Percentiles rank a stretch among this genome's conserved stretches.
phyloP scores from a whole-genome alignment of 768 basidiomycete species.

The Hygrophoropsis aurantiaca region DNA sequence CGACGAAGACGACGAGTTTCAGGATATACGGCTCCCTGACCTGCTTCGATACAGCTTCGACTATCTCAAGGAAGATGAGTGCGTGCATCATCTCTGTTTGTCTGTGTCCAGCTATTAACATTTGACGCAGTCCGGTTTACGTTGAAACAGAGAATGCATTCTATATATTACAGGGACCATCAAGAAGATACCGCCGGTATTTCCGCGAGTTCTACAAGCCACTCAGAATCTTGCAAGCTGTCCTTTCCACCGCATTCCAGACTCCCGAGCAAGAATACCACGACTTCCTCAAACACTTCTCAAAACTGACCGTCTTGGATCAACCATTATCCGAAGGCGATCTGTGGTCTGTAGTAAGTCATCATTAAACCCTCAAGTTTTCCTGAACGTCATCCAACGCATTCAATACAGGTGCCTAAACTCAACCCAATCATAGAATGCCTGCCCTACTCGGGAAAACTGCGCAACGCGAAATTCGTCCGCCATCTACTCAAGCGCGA shows the following conservation, averaged over 20 bases:
- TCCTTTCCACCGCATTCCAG: conserved; percentile 31
- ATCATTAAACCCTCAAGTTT: no score
- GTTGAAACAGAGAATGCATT: conserved; percentile 65
- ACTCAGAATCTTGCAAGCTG: conserved; percentile 49
- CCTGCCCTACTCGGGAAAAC: conserved; percentile 15
- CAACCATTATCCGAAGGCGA: conserved; percentile 19
- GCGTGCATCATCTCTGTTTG: conserved; percentile 25
- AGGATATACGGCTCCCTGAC: conserved; percentile 46
- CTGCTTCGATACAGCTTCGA: conserved; percentile 52
- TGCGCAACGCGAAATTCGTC: conserved; percentile 21
- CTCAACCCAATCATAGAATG: conserved; percentile 21
- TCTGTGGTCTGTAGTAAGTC: conserved; percentile 26
- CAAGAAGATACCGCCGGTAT: conserved; percentile 38
- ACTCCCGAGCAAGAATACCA: conserved; percentile 29
- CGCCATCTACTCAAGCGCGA: conserved; percentile 12
- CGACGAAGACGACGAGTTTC: conserved; percentile 30
- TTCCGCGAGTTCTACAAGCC: conserved; percentile 52
- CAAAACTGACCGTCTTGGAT: conserved; percentile 13
- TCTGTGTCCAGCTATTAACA: neutral
- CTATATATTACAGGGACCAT: conserved; percentile 57
- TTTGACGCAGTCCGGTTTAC: conserved; percentile 51
- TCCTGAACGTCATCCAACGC: neutral
- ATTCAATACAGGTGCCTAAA: conserved; percentile 14
- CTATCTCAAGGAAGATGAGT: conserved; percentile 52
- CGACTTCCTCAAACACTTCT: conserved; percentile 37